Conservation (phyloP, 164 flowering plant genomes). For the Brasenia schreberi region DNA sequence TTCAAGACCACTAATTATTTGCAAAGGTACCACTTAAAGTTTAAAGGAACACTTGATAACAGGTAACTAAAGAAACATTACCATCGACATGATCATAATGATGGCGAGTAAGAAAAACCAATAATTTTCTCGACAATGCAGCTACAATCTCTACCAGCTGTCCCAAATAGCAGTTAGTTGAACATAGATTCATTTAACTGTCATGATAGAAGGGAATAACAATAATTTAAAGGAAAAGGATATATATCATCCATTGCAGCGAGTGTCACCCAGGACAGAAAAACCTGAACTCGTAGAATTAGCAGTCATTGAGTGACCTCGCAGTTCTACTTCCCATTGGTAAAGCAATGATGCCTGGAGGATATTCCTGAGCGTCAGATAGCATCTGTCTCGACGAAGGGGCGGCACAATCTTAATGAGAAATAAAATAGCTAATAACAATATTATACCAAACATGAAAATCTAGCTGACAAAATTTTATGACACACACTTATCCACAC, state of each 20-base stretch:
- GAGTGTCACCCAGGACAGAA: conserved; percentile 64
- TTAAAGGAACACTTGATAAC: too few species aligned
- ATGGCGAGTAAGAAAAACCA: conserved; percentile 93
- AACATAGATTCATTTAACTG: not conserved
- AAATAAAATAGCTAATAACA: not conserved
- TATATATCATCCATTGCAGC: conserved; percentile 47
- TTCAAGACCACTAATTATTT: too few species aligned
- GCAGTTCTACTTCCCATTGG: conserved; percentile 82
- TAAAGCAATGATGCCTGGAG: conserved; percentile 63
- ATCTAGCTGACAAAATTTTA: too few species aligned
- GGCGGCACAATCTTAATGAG: too few species aligned
- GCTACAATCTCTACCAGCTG: conserved; percentile 65
- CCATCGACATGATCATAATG: conserved; percentile 94
- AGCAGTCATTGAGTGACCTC: conserved; percentile 52
- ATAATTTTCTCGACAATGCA: conserved; percentile 68
- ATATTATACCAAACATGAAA: not conserved
- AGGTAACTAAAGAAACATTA: conserved; percentile 14
- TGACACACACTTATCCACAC: too few species aligned
- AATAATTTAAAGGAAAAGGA: not conserved
- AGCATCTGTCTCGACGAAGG: too few species aligned
- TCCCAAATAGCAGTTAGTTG: conserved; percentile 6
- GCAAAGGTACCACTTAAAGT: too few species aligned
- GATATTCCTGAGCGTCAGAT: conserved; percentile 85
- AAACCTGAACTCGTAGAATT: conserved; percentile 23
- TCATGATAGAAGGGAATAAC: not conserved